Base-by-base conservation (phyloP, 352 stramenopile species). In the Plasmopara halstedii region DNA sequence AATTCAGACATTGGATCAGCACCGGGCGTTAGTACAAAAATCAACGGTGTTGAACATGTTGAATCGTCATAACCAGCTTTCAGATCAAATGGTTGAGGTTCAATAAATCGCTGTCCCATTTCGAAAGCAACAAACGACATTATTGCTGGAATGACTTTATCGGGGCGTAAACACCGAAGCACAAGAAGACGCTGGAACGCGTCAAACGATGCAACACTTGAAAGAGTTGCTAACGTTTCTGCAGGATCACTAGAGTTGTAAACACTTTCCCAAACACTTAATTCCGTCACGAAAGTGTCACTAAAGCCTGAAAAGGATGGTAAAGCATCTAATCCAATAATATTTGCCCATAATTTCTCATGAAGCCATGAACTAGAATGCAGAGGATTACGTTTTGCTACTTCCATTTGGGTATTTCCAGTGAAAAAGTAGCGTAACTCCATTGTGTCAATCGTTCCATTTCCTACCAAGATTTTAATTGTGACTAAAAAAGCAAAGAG, bases 1-100 rank as follows among this genome's bases (percentile, higher is more conserved):
- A 98, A 57, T 59, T 97, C 91, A 0, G 77, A 87, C 88, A 98
- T 98, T 3, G 94, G 93, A 46, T 98, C 94, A 5, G 94, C 88
- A 20, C 94, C 94, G 2, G 91, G 89, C 6, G 91, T 96, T 14
- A 98, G 69, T 34, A 98, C 85, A 60, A 98, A 98, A 42, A 98
- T 95, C 6, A 98, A 66, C 10, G 94, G 92, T 20, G 91, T 98
- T n/a, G 85, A 73, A 58, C 83, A 97, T 19, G 79, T 97, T 4
- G 88, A 97, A 56, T 97, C 94, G 15, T 94, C 77, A 43, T 86
- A 98, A 8, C 83, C 85, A 13, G 84, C 85, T 29, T 89, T 89
- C 2, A 98, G 53, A 56, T 98, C 85, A 35, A 98, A 97, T 6
- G 85, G 87, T 49, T 94, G 76, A 3, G 88, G 84, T 55, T 98